Percentiles rank a stretch among this genome's conserved stretches.
Conservation (phyloP, 2,329 filamentous ascomycete species). For the Trichoderma citrinoviride region DNA sequence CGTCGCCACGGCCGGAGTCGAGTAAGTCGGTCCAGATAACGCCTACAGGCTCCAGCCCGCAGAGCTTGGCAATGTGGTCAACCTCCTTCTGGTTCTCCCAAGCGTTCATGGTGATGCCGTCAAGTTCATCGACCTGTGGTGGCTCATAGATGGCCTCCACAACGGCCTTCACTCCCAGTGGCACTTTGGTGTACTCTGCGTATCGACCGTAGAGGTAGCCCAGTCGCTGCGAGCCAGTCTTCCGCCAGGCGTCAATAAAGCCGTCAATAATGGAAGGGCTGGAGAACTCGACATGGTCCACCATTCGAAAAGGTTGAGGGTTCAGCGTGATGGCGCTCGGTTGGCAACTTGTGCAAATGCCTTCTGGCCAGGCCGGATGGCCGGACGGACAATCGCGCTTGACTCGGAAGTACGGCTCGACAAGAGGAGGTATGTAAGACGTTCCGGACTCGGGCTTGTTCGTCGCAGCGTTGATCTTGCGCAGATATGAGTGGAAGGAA, state of each 20-base stretch:
- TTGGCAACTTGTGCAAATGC: slow-evolving; percentile 97
- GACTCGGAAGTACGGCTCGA: slow-evolving; percentile 89
- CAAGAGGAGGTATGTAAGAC: slow-evolving; percentile 93
- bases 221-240: slow-evolving; percentile 76
- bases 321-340: slow-evolving; percentile 95
- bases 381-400: slow-evolving; percentile 86
- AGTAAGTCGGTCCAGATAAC: slow-evolving; percentile 93
- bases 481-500: slow-evolving; percentile 90
- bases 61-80: slow-evolving; percentile 74
- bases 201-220: slow-evolving; percentile 92
- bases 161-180: slow-evolving; percentile 89
- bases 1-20: slow-evolving; percentile 76
- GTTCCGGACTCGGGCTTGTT: slow-evolving; percentile 93
- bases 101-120: slow-evolving; percentile 79
- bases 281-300: slow-evolving; percentile 96
- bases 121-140: slow-evolving; percentile 82
- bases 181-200: slow-evolving; percentile 86
- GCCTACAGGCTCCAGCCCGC: slow-evolving; percentile 83
- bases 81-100: slow-evolving; percentile 85
- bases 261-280: slow-evolving; percentile 79
- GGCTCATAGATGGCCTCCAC: slow-evolving; percentile 98
- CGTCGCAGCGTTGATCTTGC: slow-evolving; percentile 92
- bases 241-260: slow-evolving; percentile 90
- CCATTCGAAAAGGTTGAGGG: slow-evolving; percentile 91
- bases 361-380: slow-evolving; percentile 89